A percentile compares a stretch with the other conserved stretches of the same genome.
These are phyloP conservation scores for Rossbeevera mucosa DNA, from an alignment of 768 basidiomycete species.

Conservation along the genomic window DNA sequence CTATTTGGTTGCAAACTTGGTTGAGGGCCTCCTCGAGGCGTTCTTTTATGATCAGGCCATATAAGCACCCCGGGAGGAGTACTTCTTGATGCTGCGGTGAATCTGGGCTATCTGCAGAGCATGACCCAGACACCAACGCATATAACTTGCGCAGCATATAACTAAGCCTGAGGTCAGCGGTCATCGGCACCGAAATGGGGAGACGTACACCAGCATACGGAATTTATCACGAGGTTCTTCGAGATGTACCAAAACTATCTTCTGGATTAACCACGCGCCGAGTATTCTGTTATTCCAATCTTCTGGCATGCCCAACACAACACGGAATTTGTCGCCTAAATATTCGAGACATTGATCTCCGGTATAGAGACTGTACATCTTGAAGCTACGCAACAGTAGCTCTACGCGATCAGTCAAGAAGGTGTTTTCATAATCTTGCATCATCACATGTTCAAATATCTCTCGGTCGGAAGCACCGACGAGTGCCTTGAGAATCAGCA, in stretches of 20 bases:
- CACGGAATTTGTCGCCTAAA: constrained; percentile 93
- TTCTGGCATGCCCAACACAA: constrained; percentile 86
- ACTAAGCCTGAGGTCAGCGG: constrained; percentile 38
- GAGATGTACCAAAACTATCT: constrained; percentile 87
- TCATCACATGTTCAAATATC: constrained; percentile 93
- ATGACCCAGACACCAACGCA: constrained; percentile 82
- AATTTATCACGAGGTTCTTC: constrained; percentile 89
- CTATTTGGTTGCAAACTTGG: constrained; percentile 64
- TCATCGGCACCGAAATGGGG: neutral
- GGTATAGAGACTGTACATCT: constrained; percentile 83
- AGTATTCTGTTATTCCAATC: constrained; percentile 85
- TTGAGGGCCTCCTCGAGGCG: constrained; percentile 86
- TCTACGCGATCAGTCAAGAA: constrained; percentile 98
- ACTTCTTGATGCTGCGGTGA: constrained; percentile 99
- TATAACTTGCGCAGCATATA: constrained; percentile 98
- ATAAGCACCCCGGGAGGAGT: constrained; percentile 85
- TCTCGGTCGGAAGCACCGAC: constrained; percentile 90
- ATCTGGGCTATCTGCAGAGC: constrained; percentile 94
- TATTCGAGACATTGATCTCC: constrained; percentile 91
- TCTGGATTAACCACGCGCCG: constrained; percentile 78
- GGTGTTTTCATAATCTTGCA: constrained; percentile 95
- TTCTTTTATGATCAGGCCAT: constrained; percentile 98
- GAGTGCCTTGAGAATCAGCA: constrained; percentile 92
- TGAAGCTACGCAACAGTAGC: constrained; percentile 89
- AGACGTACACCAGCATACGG: constrained; percentile 75